Base-by-base conservation (phyloP, 1,284 basidiomycete species). In the Thelephora terrestris region DNA sequence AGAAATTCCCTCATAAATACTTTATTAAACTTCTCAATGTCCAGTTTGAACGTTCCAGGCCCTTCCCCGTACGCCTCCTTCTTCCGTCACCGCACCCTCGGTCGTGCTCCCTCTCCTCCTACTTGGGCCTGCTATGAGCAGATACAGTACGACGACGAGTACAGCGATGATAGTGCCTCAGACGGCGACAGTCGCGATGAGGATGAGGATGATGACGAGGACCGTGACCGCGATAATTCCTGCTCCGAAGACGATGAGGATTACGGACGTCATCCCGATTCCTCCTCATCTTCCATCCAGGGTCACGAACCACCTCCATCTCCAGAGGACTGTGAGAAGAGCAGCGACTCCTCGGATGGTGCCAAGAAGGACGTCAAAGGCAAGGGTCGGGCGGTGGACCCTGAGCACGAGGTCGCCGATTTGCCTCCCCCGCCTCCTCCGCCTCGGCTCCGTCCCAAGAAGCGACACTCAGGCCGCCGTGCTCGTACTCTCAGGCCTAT, bases 41-140 rank as follows among this genome's bases (percentile, higher is more conserved):
- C 48, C 45, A 58, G 55, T 36, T 76, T 74, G 71, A 69, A 63
- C 61, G 62, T 69, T 48, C 58, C 66, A 38, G 57, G 65, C 23
- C 61, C 48, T 40, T 64, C 70, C 55, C 52, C 57, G 16, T 59
- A 60, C 55, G 48, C 61, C 27, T 71, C 76, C 59, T 81, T 77
- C 64, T 81, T 78, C 64, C 76, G 81, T 49, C 77, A 79, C 49
- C 81, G 85, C 53, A 75, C 76, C 43, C 76, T 87, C 58, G 84
- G 85, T 24, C 76, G 85, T 50, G 85, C 85, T 43, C 79, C 85
- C 21, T 86, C 84, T 5, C 85, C 85, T 2, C 84, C 85, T 29
- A 87, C 83, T 0, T 87, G 84, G 85, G 83, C 84, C 16, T 88
- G 84, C 71, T 88, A 88, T 66, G 85, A 88, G 72, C 84, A 87